Conservation (phyloP, 768 basidiomycete species). For the Filobasidium floriforme region DNA sequence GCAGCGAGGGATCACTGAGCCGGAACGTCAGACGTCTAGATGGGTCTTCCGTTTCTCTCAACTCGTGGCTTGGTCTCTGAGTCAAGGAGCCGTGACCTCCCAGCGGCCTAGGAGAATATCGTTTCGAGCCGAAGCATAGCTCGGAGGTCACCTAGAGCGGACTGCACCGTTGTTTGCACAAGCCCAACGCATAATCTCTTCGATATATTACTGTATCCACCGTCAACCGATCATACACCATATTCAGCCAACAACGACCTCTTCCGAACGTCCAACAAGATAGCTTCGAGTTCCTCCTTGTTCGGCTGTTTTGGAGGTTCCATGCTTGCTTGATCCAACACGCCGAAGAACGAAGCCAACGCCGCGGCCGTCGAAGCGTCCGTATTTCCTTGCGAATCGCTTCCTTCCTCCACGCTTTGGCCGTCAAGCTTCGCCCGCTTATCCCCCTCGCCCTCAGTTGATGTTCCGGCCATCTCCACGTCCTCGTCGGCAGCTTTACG, state of each 20-base stretch:
- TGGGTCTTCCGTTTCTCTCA: too few relatives aligned
- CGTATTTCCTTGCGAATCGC: slow-evolving; percentile 1
- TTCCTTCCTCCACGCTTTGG: slow-evolving; percentile 44
- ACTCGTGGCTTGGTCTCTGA: too few relatives aligned
- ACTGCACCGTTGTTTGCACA: too few relatives aligned
- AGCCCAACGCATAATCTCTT: too few relatives aligned
- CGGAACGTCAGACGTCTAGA: too few relatives aligned
- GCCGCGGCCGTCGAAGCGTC: slow-evolving; percentile 20
- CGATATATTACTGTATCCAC: too few relatives aligned
- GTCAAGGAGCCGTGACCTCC: too few relatives aligned
- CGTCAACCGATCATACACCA: slow-evolving; percentile 45
- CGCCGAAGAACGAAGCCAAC: slow-evolving; percentile 52
- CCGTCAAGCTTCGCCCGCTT: slow-evolving; percentile 36
- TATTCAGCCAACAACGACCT: slow-evolving; percentile 75
- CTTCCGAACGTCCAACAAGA: slow-evolving; percentile 69
- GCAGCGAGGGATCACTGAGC: too few relatives aligned
- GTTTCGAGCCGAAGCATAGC: too few relatives aligned
- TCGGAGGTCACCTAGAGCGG: too few relatives aligned
- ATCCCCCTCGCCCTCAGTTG: slow-evolving; percentile 32
- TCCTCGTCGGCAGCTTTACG: slow-evolving; percentile 23
- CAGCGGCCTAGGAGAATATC: too few relatives aligned
- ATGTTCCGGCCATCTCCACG: slow-evolving; percentile 20
- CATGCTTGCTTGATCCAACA: slow-evolving; percentile 65
- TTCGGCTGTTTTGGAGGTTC: slow-evolving; percentile 69
- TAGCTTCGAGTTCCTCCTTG: slow-evolving; percentile 67